These are phyloP conservation scores for Sphaerulina vaccinii DNA, from an alignment of 2,329 filamentous ascomycete species.

Conservation along the genomic window DNA sequence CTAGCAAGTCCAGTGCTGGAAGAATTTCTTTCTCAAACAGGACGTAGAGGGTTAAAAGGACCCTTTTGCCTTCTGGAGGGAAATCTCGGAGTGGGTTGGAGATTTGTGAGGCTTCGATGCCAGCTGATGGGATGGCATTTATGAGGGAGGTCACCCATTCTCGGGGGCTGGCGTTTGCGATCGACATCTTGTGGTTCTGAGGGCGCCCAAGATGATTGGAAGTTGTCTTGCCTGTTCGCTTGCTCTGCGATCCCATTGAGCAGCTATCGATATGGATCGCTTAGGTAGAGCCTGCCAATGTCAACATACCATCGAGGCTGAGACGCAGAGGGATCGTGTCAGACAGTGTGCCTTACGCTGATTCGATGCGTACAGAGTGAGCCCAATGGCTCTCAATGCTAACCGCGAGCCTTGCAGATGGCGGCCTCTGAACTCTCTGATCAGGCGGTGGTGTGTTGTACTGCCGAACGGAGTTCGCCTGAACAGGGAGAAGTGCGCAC, in stretches of 20 bases:
- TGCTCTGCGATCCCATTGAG: no score
- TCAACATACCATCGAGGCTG: not conserved
- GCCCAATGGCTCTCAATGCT: conserved; percentile 2
- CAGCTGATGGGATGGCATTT: conserved; percentile 30
- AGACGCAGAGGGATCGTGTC: no score
- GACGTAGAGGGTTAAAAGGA: conserved; percentile 79
- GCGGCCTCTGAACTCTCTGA: no score
- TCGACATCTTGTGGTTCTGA: not conserved
- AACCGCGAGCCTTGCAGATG: not conserved
- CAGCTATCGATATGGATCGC: not conserved
- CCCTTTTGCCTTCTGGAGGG: conserved; percentile 34
- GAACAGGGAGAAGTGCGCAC: not conserved
- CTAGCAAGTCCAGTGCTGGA: conserved; percentile 82
- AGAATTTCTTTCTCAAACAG: conserved; percentile 79
- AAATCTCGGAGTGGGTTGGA: conserved; percentile 45
- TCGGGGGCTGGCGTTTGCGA: conserved; percentile 14
- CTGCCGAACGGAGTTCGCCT: no score
- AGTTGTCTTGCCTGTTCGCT: not conserved
- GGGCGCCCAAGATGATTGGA: not conserved
- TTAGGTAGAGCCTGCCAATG: not conserved
- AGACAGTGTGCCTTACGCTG: no score
- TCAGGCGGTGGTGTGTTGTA: not conserved
- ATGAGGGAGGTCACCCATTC: conserved; percentile 33
- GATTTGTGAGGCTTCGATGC: conserved; percentile 27
- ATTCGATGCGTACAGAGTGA: not conserved